Evolutionary conservation across 352 stramenopile species (phyloP).

Genomic region (Blastocystis hominis): DNA sequence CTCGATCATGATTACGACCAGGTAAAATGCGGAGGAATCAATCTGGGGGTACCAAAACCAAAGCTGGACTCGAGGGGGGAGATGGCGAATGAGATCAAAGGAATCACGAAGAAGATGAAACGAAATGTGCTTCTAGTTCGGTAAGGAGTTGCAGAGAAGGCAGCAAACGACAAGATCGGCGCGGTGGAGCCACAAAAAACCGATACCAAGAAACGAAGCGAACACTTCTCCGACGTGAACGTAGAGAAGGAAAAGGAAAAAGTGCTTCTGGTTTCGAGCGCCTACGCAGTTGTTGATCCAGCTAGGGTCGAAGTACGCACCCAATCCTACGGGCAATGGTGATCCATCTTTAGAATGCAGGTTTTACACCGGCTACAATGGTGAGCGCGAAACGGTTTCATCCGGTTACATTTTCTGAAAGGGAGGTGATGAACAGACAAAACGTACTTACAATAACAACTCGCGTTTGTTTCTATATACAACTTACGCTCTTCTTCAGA

Average conservation of each 20-base stretch:
- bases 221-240: slow-evolving; percentile 42
- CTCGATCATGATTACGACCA: background rate
- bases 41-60: background rate
- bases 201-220: background rate
- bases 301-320: background rate
- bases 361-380: slow-evolving; percentile 39
- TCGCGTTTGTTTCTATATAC: background rate
- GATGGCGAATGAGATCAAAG: background rate
- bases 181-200: background rate
- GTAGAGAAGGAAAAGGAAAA: slow-evolving; percentile 48
- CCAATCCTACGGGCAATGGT: slow-evolving; percentile 38
- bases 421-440: background rate
- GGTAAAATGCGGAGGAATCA: background rate
- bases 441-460: slow-evolving; percentile 19
- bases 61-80: background rate
- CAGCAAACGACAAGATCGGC: background rate
- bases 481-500: background rate
- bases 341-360: slow-evolving; percentile 58
- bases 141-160: background rate
- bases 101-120: background rate
- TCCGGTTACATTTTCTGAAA: slow-evolving; percentile 36
- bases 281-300: slow-evolving; percentile 58
- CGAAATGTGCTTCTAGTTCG: background rate
- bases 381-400: slow-evolving; percentile 44
- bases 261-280: slow-evolving; percentile 54